Evolutionary conservation across 164 flowering plant species (phyloP), one percentile per base, ranked within the genome.

Genomic region (Nymphaea thermarum): DNA sequence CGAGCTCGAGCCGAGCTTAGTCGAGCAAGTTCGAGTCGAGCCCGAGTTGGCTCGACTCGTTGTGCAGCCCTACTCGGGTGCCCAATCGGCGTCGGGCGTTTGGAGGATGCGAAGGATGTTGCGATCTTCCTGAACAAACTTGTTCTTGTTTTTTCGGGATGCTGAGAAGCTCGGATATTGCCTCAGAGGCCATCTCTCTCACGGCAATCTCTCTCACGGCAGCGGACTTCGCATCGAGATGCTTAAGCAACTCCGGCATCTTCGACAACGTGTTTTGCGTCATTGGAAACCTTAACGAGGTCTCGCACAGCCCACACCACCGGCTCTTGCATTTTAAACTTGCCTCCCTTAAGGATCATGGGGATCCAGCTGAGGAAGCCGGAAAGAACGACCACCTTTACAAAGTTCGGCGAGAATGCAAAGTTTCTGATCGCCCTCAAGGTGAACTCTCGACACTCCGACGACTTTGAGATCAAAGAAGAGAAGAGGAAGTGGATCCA

Each of bases 171-270:
- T 64, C 70, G 3, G 80, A 78, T 2, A 94, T 82, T 3, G 87
- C 84, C 62, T 84, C 92, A 2, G 91, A 84, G 17, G 98, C 98
- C 82, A 83, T 84, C 79, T 88, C 96, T 3, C 91, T 75, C 25
- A 86, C 74, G 41, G 90, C 90, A 59, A 83, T 84, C 79, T 88
- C 96, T 3, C 91, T 75, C 25, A 86, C 74, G 41, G 90, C 90
- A 59, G 71, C 78, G 2, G 92, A 86, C 68, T 83, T 94, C 3
- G 96, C 81, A 44, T 81, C 82, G 18, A 94, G 85, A 43, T 90
- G 78, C 63, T 74, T 83, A 11, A 86, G 78, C 18, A 91, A 75
- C 71, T 86, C 96, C 3, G 88, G 74, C 82, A 94, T 87, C 70
- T 0, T 96, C 99, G 91, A 91, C 80, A 42, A 82, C 76, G 68